Base-by-base conservation (phyloP, 2,329 filamentous ascomycete genomes). In the Aspergillus sp. region DNA sequence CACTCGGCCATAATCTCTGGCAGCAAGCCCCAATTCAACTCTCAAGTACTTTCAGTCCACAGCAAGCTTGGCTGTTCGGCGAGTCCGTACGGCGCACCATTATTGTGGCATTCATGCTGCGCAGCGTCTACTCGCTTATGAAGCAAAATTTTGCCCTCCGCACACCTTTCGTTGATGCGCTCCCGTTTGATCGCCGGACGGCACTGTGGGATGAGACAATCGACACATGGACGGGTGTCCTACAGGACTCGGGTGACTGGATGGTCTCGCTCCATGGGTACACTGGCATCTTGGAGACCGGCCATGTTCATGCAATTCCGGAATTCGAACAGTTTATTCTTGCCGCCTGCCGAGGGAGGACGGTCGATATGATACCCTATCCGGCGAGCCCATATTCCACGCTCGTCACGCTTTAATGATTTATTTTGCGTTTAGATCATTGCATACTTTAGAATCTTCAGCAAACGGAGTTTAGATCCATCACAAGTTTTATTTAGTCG, bases 11-110 rank as follows among this genome's bases (percentile, higher is more conserved):
- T 13, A 63, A 59, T 53, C 54, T 74, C 17, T 74, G 69, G 68
- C 60, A 67, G 6, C 61, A 71, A 59, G 70, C 71, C 0, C 72
- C 71, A 0, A 60, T 63, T 11, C 68, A 72, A 43, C 47, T 74
- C 22, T 69, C 71, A 1, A 54, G 62, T 8, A 65, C 58, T 0
- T 53, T 73, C 17, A 69, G 64, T 23, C 66, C 69, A 4, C 67
- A 70, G 61, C 66, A 66, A 2, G 71, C 72, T 4, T 76, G 74
- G 74, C 55, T 76, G 8, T 68, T 75, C 2, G 72, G 63, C 1
- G 74, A 76, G 55, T 73, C 69, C 30, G 70, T 73, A 13, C 66
- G 74, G 0, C 68, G 73, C 6, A 76, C 73, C 0, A 71, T 75
- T 15, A 74, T 71, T 15, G 71, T 76, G 53, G 69, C 66, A 22